These are phyloP conservation scores for Erysimum cheiranthoides DNA, from an alignment of 345 rosid genomes.

Conservation along the genomic window DNA sequence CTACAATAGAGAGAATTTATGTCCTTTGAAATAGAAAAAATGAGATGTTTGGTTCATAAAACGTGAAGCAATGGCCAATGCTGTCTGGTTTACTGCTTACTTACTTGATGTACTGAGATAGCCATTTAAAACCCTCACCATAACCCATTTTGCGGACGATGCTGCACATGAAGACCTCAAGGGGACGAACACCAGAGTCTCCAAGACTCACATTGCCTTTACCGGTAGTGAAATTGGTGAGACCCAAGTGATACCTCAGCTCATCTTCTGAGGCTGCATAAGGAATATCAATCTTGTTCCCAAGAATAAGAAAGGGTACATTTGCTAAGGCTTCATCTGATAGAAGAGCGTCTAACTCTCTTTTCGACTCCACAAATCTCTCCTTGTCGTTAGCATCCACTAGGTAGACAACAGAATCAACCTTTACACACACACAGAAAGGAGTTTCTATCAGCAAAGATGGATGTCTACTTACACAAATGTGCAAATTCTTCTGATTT, in stretches of 20 bases:
- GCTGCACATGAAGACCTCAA: slow-evolving; percentile 87
- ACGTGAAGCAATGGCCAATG: slow-evolving; percentile 9
- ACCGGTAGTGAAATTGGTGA: slow-evolving; percentile 79
- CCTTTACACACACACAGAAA: slow-evolving; percentile 44
- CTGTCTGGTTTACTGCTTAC: slow-evolving; percentile 32
- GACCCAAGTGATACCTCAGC: slow-evolving; percentile 62
- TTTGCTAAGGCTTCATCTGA: slow-evolving; percentile 65
- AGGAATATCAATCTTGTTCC: slow-evolving; percentile 82
- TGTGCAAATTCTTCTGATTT: too few relatives aligned
- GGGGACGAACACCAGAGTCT: slow-evolving; percentile 60
- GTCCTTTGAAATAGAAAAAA: slow-evolving; percentile 9
- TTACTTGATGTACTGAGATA: slow-evolving; percentile 81
- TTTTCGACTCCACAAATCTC: slow-evolving; percentile 70
- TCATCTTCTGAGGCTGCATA: slow-evolving; percentile 85
- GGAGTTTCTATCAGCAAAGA: not conserved
- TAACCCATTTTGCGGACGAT: slow-evolving; percentile 88
- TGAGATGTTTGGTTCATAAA: slow-evolving; percentile 12
- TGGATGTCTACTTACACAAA: too few relatives aligned
- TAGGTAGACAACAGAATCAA: slow-evolving; percentile 79
- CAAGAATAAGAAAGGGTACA: slow-evolving; percentile 73
- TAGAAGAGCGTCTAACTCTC: slow-evolving; percentile 73
- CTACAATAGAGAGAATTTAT: slow-evolving; percentile 8
- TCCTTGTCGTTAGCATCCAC: slow-evolving; percentile 82
- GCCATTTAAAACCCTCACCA: slow-evolving; percentile 80
- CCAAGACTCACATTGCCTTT: slow-evolving; percentile 62